These are phyloP conservation scores for Ilex paraguariensis DNA, from an alignment of 305 asterid genomes.

Conservation along the genomic window DNA sequence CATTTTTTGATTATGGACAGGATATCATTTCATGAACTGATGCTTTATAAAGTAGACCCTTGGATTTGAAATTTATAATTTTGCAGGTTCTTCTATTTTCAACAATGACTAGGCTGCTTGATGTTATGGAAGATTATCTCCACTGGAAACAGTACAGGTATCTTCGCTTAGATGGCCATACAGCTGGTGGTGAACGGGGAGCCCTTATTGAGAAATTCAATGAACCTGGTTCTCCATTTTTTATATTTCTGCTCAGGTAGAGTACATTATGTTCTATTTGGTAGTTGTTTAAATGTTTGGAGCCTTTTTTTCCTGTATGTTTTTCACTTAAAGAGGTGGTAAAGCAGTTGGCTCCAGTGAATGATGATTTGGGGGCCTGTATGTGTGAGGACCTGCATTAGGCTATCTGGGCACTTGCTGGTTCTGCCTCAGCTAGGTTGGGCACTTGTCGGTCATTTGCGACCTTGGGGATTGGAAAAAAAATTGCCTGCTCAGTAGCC, in stretches of 20 bases:
- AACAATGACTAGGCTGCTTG: constrained; percentile 98
- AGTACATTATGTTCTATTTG: constrained; percentile 7
- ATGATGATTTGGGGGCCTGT: not conserved
- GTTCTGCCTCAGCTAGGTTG: not conserved
- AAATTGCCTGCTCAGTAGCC: no score
- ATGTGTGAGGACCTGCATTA: not conserved
- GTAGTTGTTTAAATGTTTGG: not conserved
- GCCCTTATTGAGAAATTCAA: constrained; percentile 85
- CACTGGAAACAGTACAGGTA: constrained; percentile 91
- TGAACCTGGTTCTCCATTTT: constrained; percentile 83
- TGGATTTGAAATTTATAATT: constrained; percentile 4
- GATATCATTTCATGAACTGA: constrained; percentile 4
- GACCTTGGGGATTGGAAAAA: not conserved
- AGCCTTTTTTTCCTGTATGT: not conserved
- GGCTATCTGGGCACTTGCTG: not conserved
- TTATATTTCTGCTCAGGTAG: constrained; percentile 97
- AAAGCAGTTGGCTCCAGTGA: not conserved
- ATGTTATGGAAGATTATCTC: constrained; percentile 99
- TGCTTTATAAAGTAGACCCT: not conserved
- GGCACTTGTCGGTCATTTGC: not conserved
- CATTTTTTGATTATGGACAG: constrained; percentile 2
- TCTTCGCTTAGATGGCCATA: constrained; percentile 97
- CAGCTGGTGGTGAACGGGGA: constrained; percentile 99
- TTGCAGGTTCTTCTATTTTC: constrained; percentile 94
- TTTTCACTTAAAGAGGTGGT: not conserved